Percentiles rank a stretch among this genome's conserved stretches.
Conservation (phyloP, 345 rosid species). For the Bruguiera sexangula region DNA sequence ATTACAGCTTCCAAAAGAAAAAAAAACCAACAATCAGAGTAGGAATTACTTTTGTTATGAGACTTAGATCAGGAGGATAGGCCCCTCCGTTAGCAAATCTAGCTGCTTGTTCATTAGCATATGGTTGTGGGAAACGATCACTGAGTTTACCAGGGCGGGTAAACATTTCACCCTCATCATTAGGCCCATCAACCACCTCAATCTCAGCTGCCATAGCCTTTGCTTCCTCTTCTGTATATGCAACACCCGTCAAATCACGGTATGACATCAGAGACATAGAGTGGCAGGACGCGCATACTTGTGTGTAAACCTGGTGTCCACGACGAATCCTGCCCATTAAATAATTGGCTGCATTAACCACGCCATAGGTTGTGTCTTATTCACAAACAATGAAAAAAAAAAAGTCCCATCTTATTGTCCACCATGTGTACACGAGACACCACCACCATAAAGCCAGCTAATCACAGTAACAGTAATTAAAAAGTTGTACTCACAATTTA, state of each 20-base stretch:
- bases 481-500: no score
- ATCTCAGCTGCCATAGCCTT: slow-evolving; percentile 99
- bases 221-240: slow-evolving; percentile 94
- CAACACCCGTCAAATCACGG: slow-evolving; percentile 95
- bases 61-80: slow-evolving; percentile 99
- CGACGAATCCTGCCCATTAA: slow-evolving; percentile 82
- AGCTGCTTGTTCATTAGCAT: slow-evolving; percentile 89
- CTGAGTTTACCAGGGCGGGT: slow-evolving; percentile 98
- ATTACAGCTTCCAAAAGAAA: slow-evolving; percentile 6
- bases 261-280: slow-evolving; percentile 94
- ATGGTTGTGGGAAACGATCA: slow-evolving; percentile 93
- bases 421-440: background rate
- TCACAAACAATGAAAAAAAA: slow-evolving; percentile 1
- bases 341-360: slow-evolving; percentile 16
- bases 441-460: background rate
- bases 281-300: slow-evolving; percentile 99
- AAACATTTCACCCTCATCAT: slow-evolving; percentile 99
- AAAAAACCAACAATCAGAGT: slow-evolving; percentile 8
- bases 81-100: slow-evolving; percentile 99
- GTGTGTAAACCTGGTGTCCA: slow-evolving; percentile 95
- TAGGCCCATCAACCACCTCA: slow-evolving; percentile 98
- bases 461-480: no score
- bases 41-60: slow-evolving; percentile 80
- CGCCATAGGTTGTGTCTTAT: background rate
- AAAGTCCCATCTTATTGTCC: background rate